Evolutionary conservation across 148 eudicot genomes (phyloP).

Genomic region (Rhododendron ferrugineum): DNA sequence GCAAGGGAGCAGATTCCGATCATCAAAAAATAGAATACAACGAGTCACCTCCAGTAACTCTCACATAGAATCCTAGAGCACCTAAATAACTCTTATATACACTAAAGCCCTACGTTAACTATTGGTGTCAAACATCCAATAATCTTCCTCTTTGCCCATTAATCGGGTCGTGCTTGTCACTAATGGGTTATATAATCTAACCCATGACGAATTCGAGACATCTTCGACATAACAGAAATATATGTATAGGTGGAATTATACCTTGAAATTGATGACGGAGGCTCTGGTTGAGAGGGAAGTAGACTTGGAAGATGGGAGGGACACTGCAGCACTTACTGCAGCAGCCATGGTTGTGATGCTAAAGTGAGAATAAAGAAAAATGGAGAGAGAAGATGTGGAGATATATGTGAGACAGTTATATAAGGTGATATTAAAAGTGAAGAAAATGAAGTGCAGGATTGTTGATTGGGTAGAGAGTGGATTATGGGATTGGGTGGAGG

Average conservation of each 20-base stretch:
- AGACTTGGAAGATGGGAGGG: slow-evolving; percentile 73
- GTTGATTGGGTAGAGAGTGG: slow-evolving; percentile 15
- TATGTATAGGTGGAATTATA: neutral
- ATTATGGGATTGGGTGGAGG: slow-evolving; percentile 67
- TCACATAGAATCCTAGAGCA: neutral
- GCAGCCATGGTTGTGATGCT: slow-evolving; percentile 63
- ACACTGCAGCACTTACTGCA: slow-evolving; percentile 82
- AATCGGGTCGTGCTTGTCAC: neutral
- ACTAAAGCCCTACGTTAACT: neutral
- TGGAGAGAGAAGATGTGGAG: neutral
- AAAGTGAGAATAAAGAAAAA: neutral
- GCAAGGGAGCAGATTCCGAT: neutral
- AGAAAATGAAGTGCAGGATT: neutral
- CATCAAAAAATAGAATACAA: neutral
- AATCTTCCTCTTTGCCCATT: neutral
- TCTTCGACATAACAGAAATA: neutral
- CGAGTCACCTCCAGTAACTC: neutral
- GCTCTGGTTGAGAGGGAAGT: slow-evolving; percentile 50
- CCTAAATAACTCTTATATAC: neutral
- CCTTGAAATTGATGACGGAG: slow-evolving; percentile 63
- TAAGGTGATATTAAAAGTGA: neutral
- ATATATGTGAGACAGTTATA: neutral
- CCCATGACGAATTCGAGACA: neutral
- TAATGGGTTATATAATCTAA: neutral
- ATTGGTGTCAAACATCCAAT: neutral